Base-by-base conservation (phyloP, 345 rosid genomes). In the Acer saccharum region DNA sequence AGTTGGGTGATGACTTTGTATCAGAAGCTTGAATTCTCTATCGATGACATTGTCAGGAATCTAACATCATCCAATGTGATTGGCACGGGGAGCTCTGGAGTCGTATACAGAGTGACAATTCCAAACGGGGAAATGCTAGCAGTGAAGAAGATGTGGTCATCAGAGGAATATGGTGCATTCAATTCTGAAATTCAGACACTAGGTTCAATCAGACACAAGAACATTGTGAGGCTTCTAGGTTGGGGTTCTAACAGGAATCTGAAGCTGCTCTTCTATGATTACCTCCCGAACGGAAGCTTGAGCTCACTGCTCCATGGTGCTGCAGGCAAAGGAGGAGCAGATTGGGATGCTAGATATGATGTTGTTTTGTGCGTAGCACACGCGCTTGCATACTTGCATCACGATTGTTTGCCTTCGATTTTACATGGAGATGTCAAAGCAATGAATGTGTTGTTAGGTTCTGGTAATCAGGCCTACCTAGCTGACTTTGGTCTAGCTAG, bases 1-100 rank as follows among this genome's bases (percentile, higher is more conserved):
- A 74, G 79, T 13, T 95, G 98, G 98, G 92, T 91, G 79, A 88
- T 93, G 76, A 90, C 90, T 12, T 84, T 93, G 32, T 95, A 90
- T 80, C 98, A 95, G 77, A 95, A 95, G 81, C 91, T 93, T 1
- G 96, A 92, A 6, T 90, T 93, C 82, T 90, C 98, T 0, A 81
- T 93, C 18, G 95, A 89, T 65, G 97, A 92, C 76, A 81, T 92
- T 50, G 83, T 94, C 16, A 79, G 73, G 50, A 85, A 90, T 65
- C 82, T 95, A 35, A 91, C 91, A 20, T 91, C 98, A 6, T 82
- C 95, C 0, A 95, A 93, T 78, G 98, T 95, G 64, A 93, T 95
- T 41, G 99, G 99, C 69, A 95, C 97, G 0, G 99, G 99, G 58
- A 92, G 99, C 89, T 95, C 99, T 1, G 99, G 99, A 48, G 98